A percentile compares a stretch with the other conserved stretches of the same genome.
Evolutionary conservation across 169 alveolate genomes (phyloP).

Genomic region (Cryptosporidium ryanae): DNA sequence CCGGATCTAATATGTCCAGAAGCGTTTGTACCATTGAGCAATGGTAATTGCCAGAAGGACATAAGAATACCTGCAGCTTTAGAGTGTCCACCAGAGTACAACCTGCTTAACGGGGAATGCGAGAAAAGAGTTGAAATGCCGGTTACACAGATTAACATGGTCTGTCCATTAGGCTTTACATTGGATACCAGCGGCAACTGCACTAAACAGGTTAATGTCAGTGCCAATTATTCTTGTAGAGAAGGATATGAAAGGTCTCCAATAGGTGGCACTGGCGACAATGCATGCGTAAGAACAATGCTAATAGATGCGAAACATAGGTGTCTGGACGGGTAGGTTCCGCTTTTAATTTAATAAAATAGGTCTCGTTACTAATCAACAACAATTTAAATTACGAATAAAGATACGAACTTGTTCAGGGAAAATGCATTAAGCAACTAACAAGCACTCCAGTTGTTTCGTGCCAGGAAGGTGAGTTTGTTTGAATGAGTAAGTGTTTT

Average conservation of each 20-base stretch:
- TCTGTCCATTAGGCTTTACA: constrained; percentile 66
- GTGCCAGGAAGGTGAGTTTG: constrained; percentile 21
- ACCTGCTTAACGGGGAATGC: constrained; percentile 37
- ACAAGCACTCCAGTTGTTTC: constrained; percentile 45
- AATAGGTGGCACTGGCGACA: background rate
- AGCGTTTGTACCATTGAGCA: constrained; percentile 43
- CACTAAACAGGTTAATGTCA: constrained; percentile 45
- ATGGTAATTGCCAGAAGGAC: constrained; percentile 70
- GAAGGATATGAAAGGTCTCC: constrained; percentile 57
- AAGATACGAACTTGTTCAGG: constrained; percentile 26
- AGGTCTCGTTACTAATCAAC: background rate
- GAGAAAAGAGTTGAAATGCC: constrained; percentile 57
- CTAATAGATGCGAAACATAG: constrained; percentile 40
- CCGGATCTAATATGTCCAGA: constrained; percentile 73
- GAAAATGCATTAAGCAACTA: constrained; percentile 27
- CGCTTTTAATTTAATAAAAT: background rate
- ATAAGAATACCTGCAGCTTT: constrained; percentile 69
- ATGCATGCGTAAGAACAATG: constrained; percentile 30
- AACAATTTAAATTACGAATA: background rate
- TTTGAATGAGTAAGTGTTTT: background rate
- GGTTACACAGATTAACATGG: constrained; percentile 13
- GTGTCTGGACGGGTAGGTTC: constrained; percentile 61
- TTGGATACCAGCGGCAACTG: constrained; percentile 46
- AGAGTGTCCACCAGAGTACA: constrained; percentile 67
- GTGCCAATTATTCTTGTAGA: constrained; percentile 31